Evolutionary conservation across 306 rosid genomes (phyloP), one percentile per base, ranked within the genome.

Genomic region (Begonia loranthoides): DNA sequence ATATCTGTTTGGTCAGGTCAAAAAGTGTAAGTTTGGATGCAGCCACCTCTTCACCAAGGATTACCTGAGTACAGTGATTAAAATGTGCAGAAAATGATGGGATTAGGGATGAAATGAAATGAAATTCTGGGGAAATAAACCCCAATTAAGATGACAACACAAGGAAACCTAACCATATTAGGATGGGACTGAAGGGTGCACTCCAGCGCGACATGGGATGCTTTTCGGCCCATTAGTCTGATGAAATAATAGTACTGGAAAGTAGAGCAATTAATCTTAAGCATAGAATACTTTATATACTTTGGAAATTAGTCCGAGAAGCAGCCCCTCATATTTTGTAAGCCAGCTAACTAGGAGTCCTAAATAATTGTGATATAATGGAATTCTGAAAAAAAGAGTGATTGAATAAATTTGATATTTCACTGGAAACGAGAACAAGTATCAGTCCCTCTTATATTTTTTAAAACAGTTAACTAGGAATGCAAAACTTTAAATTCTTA

Each of bases 121-220:
- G 36, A 28, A 1, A 7, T 28, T 28, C 36, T 4, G 36, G 36
- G 36, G 36, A 28, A 28, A 28, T 5, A 4, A 28, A 28, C 36
- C 36, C 36, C 36, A 45, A 28, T 54, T 51, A 19, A 40, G 68
- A 61, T 33, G 24, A 55, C 6, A 17, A n/a, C 9, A 56, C 49
- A 51, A n/a, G 54, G 44, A 65, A 70, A 44, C 55, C 79, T 38
- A 33, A 74, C 99, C 95, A 90, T 68, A 63, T 90, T 90, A 16
- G 99, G 99, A 76, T 90, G 99, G 51, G 99, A 90, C 64, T 90
- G 99, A 54, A 90, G 94, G 50, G 95, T 85, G 80, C 99, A 90
- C 69, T 90, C 99, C 66, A 90, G 68, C 34, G 99, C 95, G 66
- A 90, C 99, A 50, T 90, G 95, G 9, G 99, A 90, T 59, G 87